A percentile compares a stretch with the other conserved stretches of the same genome.
phyloP scores from a whole-genome alignment of 306 rosid species.

The Castanea crenata region DNA sequence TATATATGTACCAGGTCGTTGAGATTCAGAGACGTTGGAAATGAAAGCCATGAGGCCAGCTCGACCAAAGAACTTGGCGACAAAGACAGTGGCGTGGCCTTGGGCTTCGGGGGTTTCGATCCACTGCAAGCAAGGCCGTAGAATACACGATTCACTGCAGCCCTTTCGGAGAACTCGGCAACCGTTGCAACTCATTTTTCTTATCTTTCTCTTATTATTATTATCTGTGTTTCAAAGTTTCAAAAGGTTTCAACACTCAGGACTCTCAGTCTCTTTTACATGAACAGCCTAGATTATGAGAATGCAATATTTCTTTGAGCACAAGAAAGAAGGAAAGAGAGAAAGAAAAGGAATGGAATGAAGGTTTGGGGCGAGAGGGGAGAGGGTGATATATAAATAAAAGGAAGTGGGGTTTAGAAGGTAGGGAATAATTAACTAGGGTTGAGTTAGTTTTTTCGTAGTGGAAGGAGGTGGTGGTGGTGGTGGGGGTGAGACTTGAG shows the following conservation, averaged over 20 bases:
- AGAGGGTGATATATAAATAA: conserved; percentile 36
- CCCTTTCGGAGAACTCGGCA: conserved; percentile 98
- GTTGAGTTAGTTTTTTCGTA: conserved; percentile 35
- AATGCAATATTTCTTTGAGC: conserved; percentile 11
- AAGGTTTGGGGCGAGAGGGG: neutral
- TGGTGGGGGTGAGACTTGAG: neutral
- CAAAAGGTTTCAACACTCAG: neutral
- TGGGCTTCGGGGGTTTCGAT: conserved; percentile 86
- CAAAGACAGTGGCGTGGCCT: conserved; percentile 94
- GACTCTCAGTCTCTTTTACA: conserved; percentile 23
- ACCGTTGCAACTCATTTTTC: conserved; percentile 90
- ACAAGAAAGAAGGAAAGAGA: conserved; percentile 17
- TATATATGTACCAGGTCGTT: conserved; percentile 57
- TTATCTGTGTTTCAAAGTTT: no score
- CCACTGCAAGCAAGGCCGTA: conserved; percentile 92
- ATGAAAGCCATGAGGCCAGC: conserved; percentile 99
- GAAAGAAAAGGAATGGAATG: conserved; percentile 24
- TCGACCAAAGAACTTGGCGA: conserved; percentile 98
- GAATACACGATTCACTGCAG: conserved; percentile 87
- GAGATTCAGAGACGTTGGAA: conserved; percentile 81
- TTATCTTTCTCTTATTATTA: no score
- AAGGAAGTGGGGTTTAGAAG: neutral
- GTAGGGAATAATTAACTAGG: conserved; percentile 33
- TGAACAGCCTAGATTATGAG: neutral
- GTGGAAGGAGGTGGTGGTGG: neutral